A percentile compares a stretch with the other conserved stretches of the same genome.
phyloP scores from a whole-genome alignment of 139 green algal genomes.

The Volvox africanus region DNA sequence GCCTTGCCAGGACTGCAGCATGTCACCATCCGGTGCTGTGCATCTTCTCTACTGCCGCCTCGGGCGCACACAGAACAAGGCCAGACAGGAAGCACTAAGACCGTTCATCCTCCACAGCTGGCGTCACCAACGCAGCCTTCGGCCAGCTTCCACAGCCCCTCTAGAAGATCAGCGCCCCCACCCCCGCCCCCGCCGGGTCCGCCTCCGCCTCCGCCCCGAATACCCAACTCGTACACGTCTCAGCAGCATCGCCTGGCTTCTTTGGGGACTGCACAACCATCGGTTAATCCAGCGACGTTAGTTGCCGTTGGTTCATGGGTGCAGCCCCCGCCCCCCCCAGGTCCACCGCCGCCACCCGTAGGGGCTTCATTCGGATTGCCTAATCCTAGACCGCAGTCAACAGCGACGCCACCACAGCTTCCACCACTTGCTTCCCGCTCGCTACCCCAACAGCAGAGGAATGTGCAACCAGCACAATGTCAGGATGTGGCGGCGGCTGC shows the following conservation, averaged over 20 bases:
- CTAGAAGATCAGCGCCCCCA: neutral
- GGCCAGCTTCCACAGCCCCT: neutral
- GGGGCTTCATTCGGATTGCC: too few relatives aligned
- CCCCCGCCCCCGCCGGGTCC: neutral
- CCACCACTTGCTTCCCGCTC: neutral
- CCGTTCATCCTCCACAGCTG: too few relatives aligned
- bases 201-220: neutral
- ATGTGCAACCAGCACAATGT: too few relatives aligned
- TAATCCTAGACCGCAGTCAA: too few relatives aligned
- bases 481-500: too few relatives aligned
- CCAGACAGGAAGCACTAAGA: too few relatives aligned
- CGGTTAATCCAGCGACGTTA: too few relatives aligned
- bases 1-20: neutral
- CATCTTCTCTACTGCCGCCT: neutral
- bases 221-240: neutral
- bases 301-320: too few relatives aligned
- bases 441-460: too few relatives aligned
- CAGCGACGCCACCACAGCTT: neutral
- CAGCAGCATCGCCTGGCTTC: neutral
- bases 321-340: neutral
- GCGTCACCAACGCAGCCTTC: too few relatives aligned
- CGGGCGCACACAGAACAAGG: too few relatives aligned
- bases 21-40: neutral
- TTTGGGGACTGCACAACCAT: too few relatives aligned
- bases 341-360: neutral